Evolutionary conservation across 2,329 filamentous ascomycete species (phyloP).

Genomic region (Botrytis squamosa): DNA sequence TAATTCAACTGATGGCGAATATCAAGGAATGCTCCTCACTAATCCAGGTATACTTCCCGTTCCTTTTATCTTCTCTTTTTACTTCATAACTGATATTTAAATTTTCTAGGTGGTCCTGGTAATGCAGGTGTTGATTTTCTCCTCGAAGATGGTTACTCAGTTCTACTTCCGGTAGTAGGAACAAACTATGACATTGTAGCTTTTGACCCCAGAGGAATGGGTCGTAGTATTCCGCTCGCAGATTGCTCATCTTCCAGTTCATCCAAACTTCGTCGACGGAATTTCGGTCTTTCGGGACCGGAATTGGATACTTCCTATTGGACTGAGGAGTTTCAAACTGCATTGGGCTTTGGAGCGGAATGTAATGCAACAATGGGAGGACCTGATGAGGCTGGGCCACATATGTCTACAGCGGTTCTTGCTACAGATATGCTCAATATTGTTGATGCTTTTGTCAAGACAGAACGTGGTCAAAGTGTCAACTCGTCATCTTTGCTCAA

Average conservation of each 20-base stretch:
- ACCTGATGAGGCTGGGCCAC: conserved; percentile 39
- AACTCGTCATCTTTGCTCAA: conserved; percentile 38
- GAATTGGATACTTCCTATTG: neutral
- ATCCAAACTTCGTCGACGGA: neutral
- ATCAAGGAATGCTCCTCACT: conserved; percentile 26
- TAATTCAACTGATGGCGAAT: conserved; percentile 16
- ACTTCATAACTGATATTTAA: neutral
- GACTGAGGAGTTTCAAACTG: neutral
- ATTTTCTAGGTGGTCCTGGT: neutral
- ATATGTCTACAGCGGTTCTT: conserved; percentile 36
- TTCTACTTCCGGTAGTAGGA: conserved; percentile 45
- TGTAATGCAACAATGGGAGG: neutral
- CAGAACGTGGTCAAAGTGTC: conserved; percentile 20
- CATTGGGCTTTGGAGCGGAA: neutral
- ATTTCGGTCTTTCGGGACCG: conserved; percentile 16
- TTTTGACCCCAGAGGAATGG: conserved; percentile 49
- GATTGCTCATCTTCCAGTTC: conserved; percentile 21
- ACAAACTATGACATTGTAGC: conserved; percentile 50
- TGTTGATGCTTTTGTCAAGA: conserved; percentile 35
- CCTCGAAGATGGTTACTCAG: conserved; percentile 32
- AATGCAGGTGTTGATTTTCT: conserved; percentile 25
- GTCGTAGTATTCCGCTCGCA: conserved; percentile 24
- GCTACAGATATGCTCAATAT: conserved; percentile 39
- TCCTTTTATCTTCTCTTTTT: neutral
- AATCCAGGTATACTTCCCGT: conserved; percentile 20